Evolutionary conservation across 164 flowering plant species (phyloP).

Genomic region (Magnolia kwangsiensis): DNA sequence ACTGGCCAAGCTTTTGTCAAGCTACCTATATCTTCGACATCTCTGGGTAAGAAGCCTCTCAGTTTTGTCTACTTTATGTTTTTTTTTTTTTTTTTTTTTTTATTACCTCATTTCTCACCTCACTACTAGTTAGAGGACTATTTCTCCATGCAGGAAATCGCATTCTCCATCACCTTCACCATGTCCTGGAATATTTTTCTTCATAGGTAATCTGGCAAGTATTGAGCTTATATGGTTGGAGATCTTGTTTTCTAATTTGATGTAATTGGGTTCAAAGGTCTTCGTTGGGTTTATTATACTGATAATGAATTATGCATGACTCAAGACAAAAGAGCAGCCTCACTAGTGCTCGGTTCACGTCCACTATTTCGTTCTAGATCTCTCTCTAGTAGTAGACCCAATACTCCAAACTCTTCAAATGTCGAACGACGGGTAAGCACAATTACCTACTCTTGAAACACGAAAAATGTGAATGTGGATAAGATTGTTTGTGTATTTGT

Average conservation of each 20-base stretch:
- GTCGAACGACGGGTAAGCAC: conserved; percentile 41
- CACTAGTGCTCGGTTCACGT: no score
- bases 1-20: no score
- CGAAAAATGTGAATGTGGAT: not conserved
- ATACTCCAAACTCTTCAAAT: no score
- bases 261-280: not conserved
- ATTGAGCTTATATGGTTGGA: not conserved
- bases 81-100: no score
- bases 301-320: not conserved
- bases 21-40: no score
- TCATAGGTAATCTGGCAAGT: conserved; percentile 38
- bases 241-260: not conserved
- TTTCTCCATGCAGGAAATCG: conserved; percentile 43
- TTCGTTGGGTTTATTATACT: not conserved
- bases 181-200: conserved; percentile 43
- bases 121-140: no score
- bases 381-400: no score
- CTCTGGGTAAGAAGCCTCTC: no score
- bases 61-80: no score
- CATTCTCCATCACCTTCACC: conserved; percentile 58
- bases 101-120: no score
- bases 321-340: conserved; percentile 55
- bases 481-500: no score
- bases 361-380: no score
- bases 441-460: not conserved